Conservation (phyloP, 1,139 yeast species). For the Pichia sp. region DNA sequence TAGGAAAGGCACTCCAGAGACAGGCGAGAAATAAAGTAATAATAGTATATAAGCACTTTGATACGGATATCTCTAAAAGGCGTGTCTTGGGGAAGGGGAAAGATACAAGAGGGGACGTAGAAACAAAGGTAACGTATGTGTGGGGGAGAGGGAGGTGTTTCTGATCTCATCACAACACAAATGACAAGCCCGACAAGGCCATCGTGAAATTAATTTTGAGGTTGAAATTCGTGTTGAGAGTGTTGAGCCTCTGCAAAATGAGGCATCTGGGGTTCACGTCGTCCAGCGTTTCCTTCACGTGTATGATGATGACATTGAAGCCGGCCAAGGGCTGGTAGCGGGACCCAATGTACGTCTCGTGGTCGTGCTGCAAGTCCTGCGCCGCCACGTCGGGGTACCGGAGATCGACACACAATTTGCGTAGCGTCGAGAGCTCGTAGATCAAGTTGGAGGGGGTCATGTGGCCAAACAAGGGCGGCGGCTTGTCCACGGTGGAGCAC, state of each 20-base stretch:
- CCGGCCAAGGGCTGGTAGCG: conserved; percentile 38
- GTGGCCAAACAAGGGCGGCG: conserved; percentile 67
- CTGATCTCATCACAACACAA: conserved; percentile 18
- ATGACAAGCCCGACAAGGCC: conserved; percentile 50
- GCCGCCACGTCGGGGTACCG: neutral
- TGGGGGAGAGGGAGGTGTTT: neutral
- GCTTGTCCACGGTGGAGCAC: conserved; percentile 60
- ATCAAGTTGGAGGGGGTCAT: conserved; percentile 63
- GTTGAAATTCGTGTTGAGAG: conserved; percentile 35
- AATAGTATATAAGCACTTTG: no score
- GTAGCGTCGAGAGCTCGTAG: conserved; percentile 48
- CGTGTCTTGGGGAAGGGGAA: no score
- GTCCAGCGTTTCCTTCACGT: conserved; percentile 56
- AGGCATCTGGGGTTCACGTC: conserved; percentile 49
- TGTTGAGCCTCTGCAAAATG: conserved; percentile 46
- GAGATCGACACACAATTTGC: conserved; percentile 26
- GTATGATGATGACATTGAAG: conserved; percentile 60
- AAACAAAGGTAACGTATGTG: neutral
- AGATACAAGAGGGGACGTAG: no score
- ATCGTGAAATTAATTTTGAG: conserved; percentile 46
- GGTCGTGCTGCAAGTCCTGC: conserved; percentile 20
- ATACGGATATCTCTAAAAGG: no score
- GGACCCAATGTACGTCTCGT: conserved; percentile 13
- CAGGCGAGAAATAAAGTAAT: no score
- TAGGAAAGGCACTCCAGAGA: no score